These are phyloP conservation scores for Nepenthes alata DNA, from an alignment of 179 eudicot species.

Conservation along the genomic window DNA sequence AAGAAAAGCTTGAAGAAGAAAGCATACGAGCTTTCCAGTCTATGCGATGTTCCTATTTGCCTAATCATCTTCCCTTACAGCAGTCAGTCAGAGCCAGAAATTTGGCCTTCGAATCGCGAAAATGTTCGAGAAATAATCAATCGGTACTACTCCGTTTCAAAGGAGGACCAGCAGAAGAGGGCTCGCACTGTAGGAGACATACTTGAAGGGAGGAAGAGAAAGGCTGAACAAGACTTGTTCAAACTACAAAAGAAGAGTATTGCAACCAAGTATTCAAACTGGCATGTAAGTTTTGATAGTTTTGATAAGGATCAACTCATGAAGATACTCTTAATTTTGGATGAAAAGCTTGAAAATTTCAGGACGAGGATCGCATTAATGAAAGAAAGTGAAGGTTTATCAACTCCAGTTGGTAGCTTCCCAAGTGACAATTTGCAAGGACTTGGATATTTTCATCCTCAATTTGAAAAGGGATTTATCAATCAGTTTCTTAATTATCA, in stretches of 20 bases:
- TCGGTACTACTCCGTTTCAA: slow-evolving; percentile 11
- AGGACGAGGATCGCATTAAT: slow-evolving; percentile 11
- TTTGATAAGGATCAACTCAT: slow-evolving; percentile 13
- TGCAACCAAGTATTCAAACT: slow-evolving; percentile 12
- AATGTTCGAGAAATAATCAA: slow-evolving; percentile 11
- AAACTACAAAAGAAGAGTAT: slow-evolving; percentile 9
- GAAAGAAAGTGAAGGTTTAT: slow-evolving; percentile 3
- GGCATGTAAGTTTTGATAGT: slow-evolving; percentile 4
- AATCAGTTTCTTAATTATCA: background rate
- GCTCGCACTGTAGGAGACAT: slow-evolving; percentile 10
- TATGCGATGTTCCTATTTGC: slow-evolving; percentile 46
- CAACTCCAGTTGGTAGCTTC: background rate
- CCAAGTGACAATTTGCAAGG: background rate
- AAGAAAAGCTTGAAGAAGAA: slow-evolving; percentile 40
- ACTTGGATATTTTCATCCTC: background rate
- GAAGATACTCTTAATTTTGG: slow-evolving; percentile 13
- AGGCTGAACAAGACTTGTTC: slow-evolving; percentile 13
- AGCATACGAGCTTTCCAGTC: slow-evolving; percentile 35
- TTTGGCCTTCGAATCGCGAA: slow-evolving; percentile 12
- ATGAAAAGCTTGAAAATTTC: slow-evolving; percentile 10
- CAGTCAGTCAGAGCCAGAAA: slow-evolving; percentile 16
- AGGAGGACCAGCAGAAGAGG: slow-evolving; percentile 11
- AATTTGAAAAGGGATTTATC: background rate
- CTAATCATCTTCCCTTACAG: slow-evolving; percentile 29
- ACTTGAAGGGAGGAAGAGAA: slow-evolving; percentile 15